These are phyloP conservation scores for Thermomucor indicae-seudaticae DNA, from an alignment of 371 early-diverging fungal genomes.

Conservation along the genomic window DNA sequence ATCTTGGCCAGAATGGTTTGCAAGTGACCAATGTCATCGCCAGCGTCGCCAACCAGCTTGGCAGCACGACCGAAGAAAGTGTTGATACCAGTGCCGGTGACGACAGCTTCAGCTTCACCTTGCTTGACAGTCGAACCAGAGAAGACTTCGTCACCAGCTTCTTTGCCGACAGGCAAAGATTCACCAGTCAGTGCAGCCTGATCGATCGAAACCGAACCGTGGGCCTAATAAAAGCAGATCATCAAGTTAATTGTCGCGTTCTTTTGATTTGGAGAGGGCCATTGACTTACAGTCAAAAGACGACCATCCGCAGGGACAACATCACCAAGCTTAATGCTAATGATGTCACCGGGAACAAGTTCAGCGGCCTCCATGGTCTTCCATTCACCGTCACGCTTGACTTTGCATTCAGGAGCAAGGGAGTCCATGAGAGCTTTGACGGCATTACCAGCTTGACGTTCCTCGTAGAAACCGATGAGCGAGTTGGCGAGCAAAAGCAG, in stretches of 20 bases:
- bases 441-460: slow-evolving; percentile 74
- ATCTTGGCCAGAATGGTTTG: slow-evolving; percentile 85
- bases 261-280: slow-evolving; percentile 30
- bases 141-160: slow-evolving; percentile 64
- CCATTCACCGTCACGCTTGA: slow-evolving; percentile 58
- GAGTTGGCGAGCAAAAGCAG: slow-evolving; percentile 79
- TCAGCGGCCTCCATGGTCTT: slow-evolving; percentile 45
- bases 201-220: slow-evolving; percentile 59
- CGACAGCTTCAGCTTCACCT: slow-evolving; percentile 86
- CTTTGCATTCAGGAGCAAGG: slow-evolving; percentile 70
- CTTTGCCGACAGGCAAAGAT: slow-evolving; percentile 70
- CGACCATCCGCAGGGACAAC: slow-evolving; percentile 76
- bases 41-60: slow-evolving; percentile 71
- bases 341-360: slow-evolving; percentile 74
- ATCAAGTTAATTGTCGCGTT: slow-evolving; percentile 15
- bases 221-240: slow-evolving; percentile 52
- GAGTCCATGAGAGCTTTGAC: slow-evolving; percentile 74
- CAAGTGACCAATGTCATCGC: slow-evolving; percentile 86
- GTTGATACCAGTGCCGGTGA: slow-evolving; percentile 78
- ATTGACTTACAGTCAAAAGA: slow-evolving; percentile 44
- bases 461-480: slow-evolving; percentile 82
- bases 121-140: slow-evolving; percentile 87
- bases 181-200: slow-evolving; percentile 88
- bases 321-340: slow-evolving; percentile 72
- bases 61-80: slow-evolving; percentile 92